A percentile compares a stretch with the other conserved stretches of the same genome.
These are phyloP conservation scores for Carex pumila DNA, from an alignment of 176 grass and related monocot genomes.

Conservation along the genomic window DNA sequence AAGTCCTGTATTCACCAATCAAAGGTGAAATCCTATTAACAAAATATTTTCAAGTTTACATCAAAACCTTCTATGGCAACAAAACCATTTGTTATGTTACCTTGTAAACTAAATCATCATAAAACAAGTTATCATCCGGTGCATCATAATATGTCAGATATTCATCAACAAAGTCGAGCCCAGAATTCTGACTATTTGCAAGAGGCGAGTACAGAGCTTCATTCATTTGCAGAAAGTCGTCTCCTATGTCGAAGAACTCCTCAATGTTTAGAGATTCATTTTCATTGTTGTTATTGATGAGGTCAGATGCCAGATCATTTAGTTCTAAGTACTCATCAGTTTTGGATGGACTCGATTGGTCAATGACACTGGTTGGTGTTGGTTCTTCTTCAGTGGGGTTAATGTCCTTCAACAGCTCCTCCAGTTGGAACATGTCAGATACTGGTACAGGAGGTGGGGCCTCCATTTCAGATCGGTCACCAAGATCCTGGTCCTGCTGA, in stretches of 20 bases:
- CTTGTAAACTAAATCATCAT: constrained; percentile 27
- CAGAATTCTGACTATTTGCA: constrained; percentile 29
- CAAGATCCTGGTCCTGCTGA: not conserved
- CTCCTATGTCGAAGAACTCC: constrained; percentile 43
- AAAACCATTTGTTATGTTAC: not conserved
- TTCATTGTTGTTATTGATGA: constrained; percentile 23
- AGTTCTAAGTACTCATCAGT: constrained; percentile 60
- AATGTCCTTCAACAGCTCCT: not conserved
- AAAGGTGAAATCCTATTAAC: not conserved
- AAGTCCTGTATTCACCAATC: not conserved
- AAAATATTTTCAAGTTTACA: not conserved
- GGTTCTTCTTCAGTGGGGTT: not conserved
- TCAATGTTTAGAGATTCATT: constrained; percentile 44
- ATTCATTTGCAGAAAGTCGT: constrained; percentile 40
- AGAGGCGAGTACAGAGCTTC: constrained; percentile 31
- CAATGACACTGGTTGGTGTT: not conserved
- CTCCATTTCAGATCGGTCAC: not conserved
- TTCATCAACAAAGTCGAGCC: constrained; percentile 50
- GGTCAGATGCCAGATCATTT: constrained; percentile 48
- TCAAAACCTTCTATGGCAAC: not conserved
- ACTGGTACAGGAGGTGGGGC: not conserved
- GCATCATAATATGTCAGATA: constrained; percentile 57
- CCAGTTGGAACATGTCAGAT: constrained; percentile 4
- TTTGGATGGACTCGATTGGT: constrained; percentile 26
- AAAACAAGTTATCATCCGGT: constrained; percentile 51